These are phyloP conservation scores for Phytophthora sp. DNA, from an alignment of 352 stramenopile species.

Conservation along the genomic window DNA sequence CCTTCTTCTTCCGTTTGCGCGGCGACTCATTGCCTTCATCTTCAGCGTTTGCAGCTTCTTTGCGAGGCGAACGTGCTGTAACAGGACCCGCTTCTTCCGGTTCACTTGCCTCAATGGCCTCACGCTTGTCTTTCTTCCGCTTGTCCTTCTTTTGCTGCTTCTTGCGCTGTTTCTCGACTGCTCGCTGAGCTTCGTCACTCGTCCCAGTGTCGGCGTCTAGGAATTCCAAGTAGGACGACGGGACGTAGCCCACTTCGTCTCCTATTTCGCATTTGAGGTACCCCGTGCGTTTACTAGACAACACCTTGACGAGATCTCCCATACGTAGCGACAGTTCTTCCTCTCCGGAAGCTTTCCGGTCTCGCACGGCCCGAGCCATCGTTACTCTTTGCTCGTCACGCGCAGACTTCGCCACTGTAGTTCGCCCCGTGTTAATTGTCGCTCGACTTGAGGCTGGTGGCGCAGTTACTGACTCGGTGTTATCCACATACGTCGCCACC, in stretches of 20 bases:
- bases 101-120: constrained; percentile 42
- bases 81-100: constrained; percentile 36
- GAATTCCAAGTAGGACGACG: constrained; percentile 87
- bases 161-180: constrained; percentile 62
- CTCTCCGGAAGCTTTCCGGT: constrained; percentile 78
- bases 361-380: constrained; percentile 66
- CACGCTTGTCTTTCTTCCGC: constrained; percentile 50
- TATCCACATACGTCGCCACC: constrained; percentile 59
- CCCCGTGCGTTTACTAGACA: constrained; percentile 79
- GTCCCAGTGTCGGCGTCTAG: constrained; percentile 45
- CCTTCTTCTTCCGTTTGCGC: constrained; percentile 76
- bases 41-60: constrained; percentile 39
- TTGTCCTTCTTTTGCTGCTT: constrained; percentile 75
- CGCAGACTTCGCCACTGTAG: constrained; percentile 24
- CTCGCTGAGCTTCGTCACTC: constrained; percentile 36
- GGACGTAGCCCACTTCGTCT: constrained; percentile 76
- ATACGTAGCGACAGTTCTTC: constrained; percentile 71
- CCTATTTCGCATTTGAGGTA: constrained; percentile 85
- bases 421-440: constrained; percentile 21
- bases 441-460: constrained; percentile 30
- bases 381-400: constrained; percentile 29
- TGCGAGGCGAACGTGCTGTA: constrained; percentile 46
- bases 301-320: constrained; percentile 74
- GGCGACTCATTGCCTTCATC: constrained; percentile 49
- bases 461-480: constrained; percentile 44